phyloP scores from a whole-genome alignment of 23 red algal species.

The Gracilaria gracilis region DNA sequence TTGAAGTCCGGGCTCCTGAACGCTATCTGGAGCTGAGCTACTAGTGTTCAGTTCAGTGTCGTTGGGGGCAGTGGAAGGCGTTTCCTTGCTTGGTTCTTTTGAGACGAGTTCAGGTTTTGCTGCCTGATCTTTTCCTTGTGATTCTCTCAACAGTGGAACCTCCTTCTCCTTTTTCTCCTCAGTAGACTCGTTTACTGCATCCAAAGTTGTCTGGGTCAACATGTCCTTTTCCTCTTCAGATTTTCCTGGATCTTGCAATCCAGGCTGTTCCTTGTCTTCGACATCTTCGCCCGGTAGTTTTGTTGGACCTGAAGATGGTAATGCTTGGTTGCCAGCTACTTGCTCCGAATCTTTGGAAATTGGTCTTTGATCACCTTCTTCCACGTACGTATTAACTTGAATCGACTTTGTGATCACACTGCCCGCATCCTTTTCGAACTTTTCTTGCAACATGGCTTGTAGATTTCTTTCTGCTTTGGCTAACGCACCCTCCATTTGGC shows the following conservation, averaged over 20 bases:
- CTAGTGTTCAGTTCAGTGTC: neutral
- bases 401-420: constrained; percentile 7
- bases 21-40: neutral
- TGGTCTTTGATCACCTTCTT: neutral
- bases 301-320: neutral
- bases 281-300: neutral
- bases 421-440: constrained; percentile 21
- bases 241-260: neutral
- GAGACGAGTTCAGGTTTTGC: neutral
- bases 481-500: constrained; percentile 80
- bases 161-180: neutral
- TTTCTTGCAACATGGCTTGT: constrained; percentile 31
- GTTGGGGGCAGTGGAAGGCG: neutral
- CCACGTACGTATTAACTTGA: constrained; percentile 14
- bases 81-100: neutral
- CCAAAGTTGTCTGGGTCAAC: neutral
- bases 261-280: neutral
- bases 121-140: neutral
- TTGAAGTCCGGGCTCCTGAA: neutral
- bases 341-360: neutral
- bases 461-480: constrained; percentile 64
- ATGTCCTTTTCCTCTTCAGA: neutral
- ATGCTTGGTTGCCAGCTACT: neutral
- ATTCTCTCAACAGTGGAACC: neutral
- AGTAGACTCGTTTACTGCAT: neutral